Percentiles rank a stretch among this genome's conserved stretches.
Evolutionary conservation across 768 basidiomycete genomes (phyloP).

Genomic region (Podaxis rugospora): DNA sequence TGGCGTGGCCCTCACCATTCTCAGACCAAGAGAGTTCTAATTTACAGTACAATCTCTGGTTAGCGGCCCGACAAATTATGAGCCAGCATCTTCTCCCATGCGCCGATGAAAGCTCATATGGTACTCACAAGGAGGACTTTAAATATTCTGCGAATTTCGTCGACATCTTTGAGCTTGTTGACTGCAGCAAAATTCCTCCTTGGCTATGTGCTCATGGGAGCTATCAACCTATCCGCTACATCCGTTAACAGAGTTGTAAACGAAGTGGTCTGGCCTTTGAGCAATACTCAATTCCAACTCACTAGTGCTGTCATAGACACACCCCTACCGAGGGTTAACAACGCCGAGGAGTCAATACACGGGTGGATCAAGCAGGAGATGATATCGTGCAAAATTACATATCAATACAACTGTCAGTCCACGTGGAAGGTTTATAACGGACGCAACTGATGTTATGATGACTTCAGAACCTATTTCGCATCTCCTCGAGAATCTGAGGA

Average conservation of each 20-base stretch:
- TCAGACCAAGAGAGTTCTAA: background rate
- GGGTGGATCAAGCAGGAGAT: background rate
- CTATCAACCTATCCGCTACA: background rate
- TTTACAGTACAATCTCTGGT: background rate
- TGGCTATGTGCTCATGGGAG: background rate
- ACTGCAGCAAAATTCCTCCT: background rate
- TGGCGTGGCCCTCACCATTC: background rate
- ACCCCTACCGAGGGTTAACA: background rate
- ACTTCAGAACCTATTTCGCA: background rate
- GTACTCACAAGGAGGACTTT: background rate
- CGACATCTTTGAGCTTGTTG: background rate
- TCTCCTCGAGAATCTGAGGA: background rate
- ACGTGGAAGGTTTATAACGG: background rate
- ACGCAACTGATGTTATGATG: background rate
- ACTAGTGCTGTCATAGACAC: background rate
- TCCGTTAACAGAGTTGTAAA: background rate
- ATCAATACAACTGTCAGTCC: background rate
- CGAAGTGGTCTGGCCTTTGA: background rate
- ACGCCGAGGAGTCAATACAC: background rate
- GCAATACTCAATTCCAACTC: background rate
- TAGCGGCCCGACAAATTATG: background rate
- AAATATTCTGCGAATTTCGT: background rate
- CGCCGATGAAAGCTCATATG: background rate
- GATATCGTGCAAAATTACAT: background rate
- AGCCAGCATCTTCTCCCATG: background rate